A percentile compares a stretch with the other conserved stretches of the same genome.
Evolutionary conservation across 2,329 filamentous ascomycete genomes (phyloP).

Genomic region (Exophiala viscosa): DNA sequence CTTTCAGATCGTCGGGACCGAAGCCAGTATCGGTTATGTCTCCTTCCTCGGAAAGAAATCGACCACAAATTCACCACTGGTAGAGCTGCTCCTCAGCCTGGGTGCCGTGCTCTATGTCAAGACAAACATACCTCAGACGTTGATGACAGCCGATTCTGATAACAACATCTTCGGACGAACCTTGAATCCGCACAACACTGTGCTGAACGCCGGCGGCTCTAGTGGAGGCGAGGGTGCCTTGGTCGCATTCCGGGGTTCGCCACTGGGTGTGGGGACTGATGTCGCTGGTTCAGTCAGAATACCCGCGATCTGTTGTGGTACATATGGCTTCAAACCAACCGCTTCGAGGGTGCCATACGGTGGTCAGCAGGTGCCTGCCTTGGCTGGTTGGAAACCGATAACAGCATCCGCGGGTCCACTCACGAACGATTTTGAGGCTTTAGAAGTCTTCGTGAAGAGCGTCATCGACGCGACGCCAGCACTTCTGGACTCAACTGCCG

Average conservation of each 20-base stretch:
- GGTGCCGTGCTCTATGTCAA: constrained; percentile 47
- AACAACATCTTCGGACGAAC: constrained; percentile 44
- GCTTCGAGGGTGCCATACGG: constrained; percentile 32
- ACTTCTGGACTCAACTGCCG: constrained; percentile 27
- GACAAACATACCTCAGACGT: constrained; percentile 54
- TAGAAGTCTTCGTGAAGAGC: constrained; percentile 27
- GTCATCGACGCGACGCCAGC: constrained; percentile 27
- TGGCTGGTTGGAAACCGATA: constrained; percentile 26
- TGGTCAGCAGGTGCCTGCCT: constrained; percentile 24
- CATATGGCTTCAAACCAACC: constrained; percentile 38
- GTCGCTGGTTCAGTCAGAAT: constrained; percentile 38
- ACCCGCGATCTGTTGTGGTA: constrained; percentile 35
- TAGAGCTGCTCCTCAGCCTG: constrained; percentile 38
- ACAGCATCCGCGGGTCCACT: constrained; percentile 23
- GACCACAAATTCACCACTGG: constrained; percentile 29
- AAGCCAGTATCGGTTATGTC: constrained; percentile 35
- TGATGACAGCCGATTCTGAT: constrained; percentile 44
- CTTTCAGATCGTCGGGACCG: constrained; percentile 29
- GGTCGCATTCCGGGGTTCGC: constrained; percentile 34
- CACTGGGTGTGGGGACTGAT: constrained; percentile 35
- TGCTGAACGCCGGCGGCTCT: constrained; percentile 35
- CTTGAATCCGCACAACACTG: constrained; percentile 39
- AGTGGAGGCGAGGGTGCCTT: constrained; percentile 40
- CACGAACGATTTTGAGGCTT: constrained; percentile 29
- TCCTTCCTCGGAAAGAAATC: constrained; percentile 33